These are phyloP conservation scores for Priceomyces haplophilus DNA, from an alignment of 805 yeast genomes.

Conservation along the genomic window DNA sequence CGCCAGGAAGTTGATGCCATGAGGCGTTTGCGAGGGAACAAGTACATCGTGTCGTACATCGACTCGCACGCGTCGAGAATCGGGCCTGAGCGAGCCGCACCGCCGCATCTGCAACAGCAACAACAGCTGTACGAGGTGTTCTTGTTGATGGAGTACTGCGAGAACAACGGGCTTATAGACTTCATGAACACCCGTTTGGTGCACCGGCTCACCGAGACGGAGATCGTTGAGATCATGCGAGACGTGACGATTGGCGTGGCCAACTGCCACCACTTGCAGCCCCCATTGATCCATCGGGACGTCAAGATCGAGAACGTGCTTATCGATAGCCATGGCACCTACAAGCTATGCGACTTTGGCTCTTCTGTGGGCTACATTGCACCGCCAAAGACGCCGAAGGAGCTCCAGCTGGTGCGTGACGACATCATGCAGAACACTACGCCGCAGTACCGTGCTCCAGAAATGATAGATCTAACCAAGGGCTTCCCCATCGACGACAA, in stretches of 20 bases:
- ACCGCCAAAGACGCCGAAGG: constrained; percentile 61
- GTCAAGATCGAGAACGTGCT: constrained; percentile 80
- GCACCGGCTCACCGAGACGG: constrained; percentile 63
- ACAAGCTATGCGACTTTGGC: constrained; percentile 80
- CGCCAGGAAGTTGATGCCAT: constrained; percentile 97
- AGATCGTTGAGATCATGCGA: constrained; percentile 63
- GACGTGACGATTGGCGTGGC: constrained; percentile 73
- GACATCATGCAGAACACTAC: constrained; percentile 79
- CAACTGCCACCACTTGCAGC: constrained; percentile 68
- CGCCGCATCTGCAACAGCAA: not conserved
- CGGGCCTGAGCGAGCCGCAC: constrained; percentile 8
- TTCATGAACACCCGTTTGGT: constrained; percentile 73
- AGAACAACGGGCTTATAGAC: constrained; percentile 71
- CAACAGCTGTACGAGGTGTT: constrained; percentile 71
- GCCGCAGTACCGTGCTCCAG: constrained; percentile 83
- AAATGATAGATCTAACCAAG: constrained; percentile 70
- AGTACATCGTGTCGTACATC: constrained; percentile 81
- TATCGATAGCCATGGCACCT: constrained; percentile 54
- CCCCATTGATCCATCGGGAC: constrained; percentile 75
- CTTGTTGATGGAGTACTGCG: constrained; percentile 76
- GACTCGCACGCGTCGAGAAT: constrained; percentile 92
- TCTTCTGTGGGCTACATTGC: constrained; percentile 65
- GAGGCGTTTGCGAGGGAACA: constrained; percentile 79
- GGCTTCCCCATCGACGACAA: constrained; percentile 77
- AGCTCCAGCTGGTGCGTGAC: constrained; percentile 55